Evolutionary conservation across 2,329 filamentous ascomycete species (phyloP).

Genomic region (Cryphonectria nitschkei): DNA sequence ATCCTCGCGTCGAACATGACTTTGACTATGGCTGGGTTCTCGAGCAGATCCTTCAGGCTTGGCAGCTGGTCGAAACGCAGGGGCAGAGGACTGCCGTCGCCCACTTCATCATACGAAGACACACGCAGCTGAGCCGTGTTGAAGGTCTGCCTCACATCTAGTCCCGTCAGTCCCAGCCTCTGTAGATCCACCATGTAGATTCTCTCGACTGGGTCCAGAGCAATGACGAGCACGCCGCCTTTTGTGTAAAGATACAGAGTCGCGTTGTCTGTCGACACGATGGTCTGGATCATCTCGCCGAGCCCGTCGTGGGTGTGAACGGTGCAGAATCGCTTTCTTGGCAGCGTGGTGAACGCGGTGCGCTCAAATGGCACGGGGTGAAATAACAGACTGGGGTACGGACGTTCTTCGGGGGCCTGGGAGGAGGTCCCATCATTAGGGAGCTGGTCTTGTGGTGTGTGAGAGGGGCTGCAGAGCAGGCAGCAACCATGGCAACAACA

Average conservation of each 20-base stretch:
- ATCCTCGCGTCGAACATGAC: background rate
- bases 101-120: too few species aligned
- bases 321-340: conserved; percentile 1
- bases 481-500: background rate
- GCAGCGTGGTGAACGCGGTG: background rate
- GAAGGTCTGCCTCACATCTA: conserved; percentile 6
- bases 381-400: conserved; percentile 10
- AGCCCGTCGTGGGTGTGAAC: conserved; percentile 10
- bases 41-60: conserved; percentile 8
- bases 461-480: too few species aligned
- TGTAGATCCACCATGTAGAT: conserved; percentile 12
- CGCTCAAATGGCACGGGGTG: conserved; percentile 5
- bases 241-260: background rate
- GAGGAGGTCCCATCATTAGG: background rate
- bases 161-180: background rate
- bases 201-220: background rate
- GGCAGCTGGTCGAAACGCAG: conserved; percentile 2
- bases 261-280: conserved; percentile 11
- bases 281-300: conserved; percentile 13
- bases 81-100: background rate
- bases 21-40: conserved; percentile 5
- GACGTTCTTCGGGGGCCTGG: conserved; percentile 4
- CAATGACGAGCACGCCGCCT: background rate
- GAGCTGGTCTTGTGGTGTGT: background rate
- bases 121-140: conserved; percentile 6